Percentiles rank a stretch among this genome's conserved stretches.
Conservation (phyloP, 176 grass and related monocot genomes). For the Stipa capillata region DNA sequence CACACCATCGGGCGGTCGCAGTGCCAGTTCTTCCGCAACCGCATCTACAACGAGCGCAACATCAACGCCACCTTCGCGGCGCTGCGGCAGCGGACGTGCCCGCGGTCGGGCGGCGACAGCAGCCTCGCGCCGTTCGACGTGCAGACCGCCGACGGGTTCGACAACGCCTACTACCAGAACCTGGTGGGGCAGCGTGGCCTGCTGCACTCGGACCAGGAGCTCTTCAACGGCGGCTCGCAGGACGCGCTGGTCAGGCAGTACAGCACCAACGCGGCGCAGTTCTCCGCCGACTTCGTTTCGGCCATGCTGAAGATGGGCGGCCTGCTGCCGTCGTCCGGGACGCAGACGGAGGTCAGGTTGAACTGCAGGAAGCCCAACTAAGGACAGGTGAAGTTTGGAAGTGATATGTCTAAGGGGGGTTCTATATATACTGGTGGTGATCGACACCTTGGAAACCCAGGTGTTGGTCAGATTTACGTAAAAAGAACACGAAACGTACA, state of each 20-base stretch:
- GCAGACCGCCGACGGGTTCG: constrained; percentile 60
- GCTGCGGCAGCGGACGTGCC: constrained; percentile 52
- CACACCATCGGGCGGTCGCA: constrained; percentile 67
- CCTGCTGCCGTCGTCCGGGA: constrained; percentile 42
- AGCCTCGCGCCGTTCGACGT: constrained; percentile 66
- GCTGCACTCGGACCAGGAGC: constrained; percentile 86
- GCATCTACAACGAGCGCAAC: constrained; percentile 66
- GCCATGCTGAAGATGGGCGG: constrained; percentile 84
- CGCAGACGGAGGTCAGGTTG: constrained; percentile 50
- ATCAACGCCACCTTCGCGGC: constrained; percentile 49
- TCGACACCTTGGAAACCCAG: constrained; percentile 23
- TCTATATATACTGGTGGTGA: neutral
- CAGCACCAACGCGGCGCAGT: constrained; percentile 24
- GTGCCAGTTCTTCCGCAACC: constrained; percentile 59
- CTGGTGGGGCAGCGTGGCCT: constrained; percentile 38
- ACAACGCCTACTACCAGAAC: constrained; percentile 76
- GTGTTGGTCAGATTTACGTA: neutral
- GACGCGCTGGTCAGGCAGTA: constrained; percentile 59
- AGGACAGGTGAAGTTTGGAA: neutral
- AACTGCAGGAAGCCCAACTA: constrained; percentile 64
- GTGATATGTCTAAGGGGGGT: too few relatives aligned
- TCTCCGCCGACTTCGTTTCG: constrained; percentile 31
- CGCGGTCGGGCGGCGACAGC: constrained; percentile 28
- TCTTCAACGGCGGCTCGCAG: constrained; percentile 81
- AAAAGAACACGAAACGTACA: constrained; percentile 1